These are phyloP conservation scores for Dillenia suffruticosa DNA, from an alignment of 164 flowering plant genomes.

Conservation along the genomic window DNA sequence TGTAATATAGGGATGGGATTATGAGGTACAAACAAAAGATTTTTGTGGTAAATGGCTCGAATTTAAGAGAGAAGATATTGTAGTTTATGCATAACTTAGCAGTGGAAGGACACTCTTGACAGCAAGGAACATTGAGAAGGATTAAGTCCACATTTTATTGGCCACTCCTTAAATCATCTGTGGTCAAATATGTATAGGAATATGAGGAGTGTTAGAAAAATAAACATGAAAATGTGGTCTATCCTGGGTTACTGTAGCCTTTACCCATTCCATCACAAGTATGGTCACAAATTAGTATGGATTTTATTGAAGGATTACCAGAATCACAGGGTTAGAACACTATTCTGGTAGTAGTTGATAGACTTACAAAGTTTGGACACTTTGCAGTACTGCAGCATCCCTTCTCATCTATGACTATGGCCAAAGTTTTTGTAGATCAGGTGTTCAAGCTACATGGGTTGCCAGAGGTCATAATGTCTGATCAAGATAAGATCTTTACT, in stretches of 20 bases:
- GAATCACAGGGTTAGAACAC: not conserved
- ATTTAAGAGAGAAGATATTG: not conserved
- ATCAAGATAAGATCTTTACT: not conserved
- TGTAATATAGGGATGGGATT: not conserved
- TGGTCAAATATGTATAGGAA: not conserved
- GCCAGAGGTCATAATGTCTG: too few species aligned
- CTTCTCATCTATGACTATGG: too few species aligned
- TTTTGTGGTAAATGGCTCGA: not conserved
- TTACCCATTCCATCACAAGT: not conserved
- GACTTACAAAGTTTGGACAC: not conserved
- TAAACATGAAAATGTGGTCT: not conserved
- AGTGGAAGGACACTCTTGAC: not conserved
- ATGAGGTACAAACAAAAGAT: not conserved
- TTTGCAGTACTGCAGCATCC: too few species aligned
- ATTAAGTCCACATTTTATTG: too few species aligned
- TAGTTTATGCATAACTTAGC: not conserved
- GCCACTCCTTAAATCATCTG: not conserved
- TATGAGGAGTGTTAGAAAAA: not conserved
- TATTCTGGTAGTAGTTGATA: slow-evolving; percentile 6
- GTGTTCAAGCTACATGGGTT: too few species aligned
- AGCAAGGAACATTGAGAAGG: too few species aligned
- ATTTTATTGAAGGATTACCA: not conserved
- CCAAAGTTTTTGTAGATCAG: too few species aligned
- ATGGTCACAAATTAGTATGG: not conserved
- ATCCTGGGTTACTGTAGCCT: not conserved